phyloP scores from a whole-genome alignment of 108 stramenopile genomes.

The Nitzschia inconspicua region DNA sequence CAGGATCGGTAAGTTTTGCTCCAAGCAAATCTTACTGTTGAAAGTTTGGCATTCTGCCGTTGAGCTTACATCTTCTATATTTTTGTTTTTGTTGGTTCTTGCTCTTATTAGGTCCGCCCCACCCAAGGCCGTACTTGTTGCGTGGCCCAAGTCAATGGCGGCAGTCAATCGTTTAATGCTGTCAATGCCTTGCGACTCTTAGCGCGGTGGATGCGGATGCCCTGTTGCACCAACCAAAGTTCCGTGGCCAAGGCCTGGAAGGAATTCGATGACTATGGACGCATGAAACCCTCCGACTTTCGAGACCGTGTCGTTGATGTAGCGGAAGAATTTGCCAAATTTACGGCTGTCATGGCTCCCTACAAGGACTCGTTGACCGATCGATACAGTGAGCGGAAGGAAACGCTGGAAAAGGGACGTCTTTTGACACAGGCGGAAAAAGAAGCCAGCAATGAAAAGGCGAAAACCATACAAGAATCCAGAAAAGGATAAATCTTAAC shows the following conservation, averaged over 20 bases:
- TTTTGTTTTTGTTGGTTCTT: background rate
- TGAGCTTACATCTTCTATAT: too few species aligned
- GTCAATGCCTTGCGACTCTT: conserved; percentile 56
- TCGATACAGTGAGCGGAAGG: conserved; percentile 60
- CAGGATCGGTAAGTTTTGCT: conserved; percentile 57
- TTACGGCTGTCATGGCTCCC: conserved; percentile 55
- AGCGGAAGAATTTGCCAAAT: conserved; percentile 66
- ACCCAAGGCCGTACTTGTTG: conserved; percentile 18
- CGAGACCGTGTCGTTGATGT: conserved; percentile 67
- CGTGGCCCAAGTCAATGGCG: conserved; percentile 65
- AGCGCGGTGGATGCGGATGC: conserved; percentile 75
- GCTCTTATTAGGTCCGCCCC: background rate
- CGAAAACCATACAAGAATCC: conserved; percentile 32
- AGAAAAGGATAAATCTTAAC: conserved; percentile 24
- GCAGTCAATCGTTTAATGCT: conserved; percentile 62
- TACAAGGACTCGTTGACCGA: conserved; percentile 45
- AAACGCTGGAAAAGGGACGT: conserved; percentile 44
- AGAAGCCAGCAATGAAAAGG: conserved; percentile 22
- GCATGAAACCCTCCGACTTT: conserved; percentile 51
- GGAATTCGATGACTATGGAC: conserved; percentile 60
- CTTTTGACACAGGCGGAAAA: conserved; percentile 65
- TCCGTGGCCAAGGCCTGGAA: conserved; percentile 61
- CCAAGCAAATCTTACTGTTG: conserved; percentile 30
- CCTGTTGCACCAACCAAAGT: conserved; percentile 58
- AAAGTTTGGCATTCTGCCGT: background rate